Base-by-base conservation (phyloP, 352 stramenopile species). In the Globisporangium barbulae region DNA sequence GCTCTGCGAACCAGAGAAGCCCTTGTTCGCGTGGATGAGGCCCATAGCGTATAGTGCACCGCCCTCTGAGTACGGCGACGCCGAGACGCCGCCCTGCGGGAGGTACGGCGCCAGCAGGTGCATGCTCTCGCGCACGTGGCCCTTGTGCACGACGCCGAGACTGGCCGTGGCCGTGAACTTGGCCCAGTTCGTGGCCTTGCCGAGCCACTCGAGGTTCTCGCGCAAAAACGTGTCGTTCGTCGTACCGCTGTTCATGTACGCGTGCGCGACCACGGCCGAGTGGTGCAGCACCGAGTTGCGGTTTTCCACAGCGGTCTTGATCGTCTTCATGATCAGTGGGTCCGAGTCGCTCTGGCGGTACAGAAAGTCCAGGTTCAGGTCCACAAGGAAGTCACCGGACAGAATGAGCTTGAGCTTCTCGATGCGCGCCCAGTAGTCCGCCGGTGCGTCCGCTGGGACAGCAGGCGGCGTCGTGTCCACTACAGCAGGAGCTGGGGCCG, bases 151-250 rank as follows among this genome's bases (percentile, higher is more conserved):
- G 39, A 99, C 97, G 61, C 97, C 98, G n/a, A 99, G 87, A 63
- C 90, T 98, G 19, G 97, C 97, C 6, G 97, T 99, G 22, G 97
- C 97, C 7, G 94, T 98, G 69, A 99, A 99, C 79, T 99, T 99
- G 56, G 97, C 97, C 98, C 98, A 99, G 83, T 99, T 99, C 57
- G 89, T 98, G 9, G 97, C 97, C 70, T 99, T 98, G 28, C 96
- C 97, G 64, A 99, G 93, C 97, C 97, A 99, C 64, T 99, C 97
- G 15, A 99, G 85, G 83, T 99, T 98, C 66, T 99, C 94, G 39
- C 98, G 90, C 66, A 99, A 74, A 71, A 99, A 99, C 12, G 81
- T 79, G 78, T 99, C 97, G 62, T 96, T 96, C 13, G 96, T 99
- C 30, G 97, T 99, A n/a, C 98, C 97, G 33, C 89, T 88, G 77